Evolutionary conservation across 768 basidiomycete species (phyloP), one percentile per base, ranked within the genome.

Genomic region (Podaxis pistillaris): DNA sequence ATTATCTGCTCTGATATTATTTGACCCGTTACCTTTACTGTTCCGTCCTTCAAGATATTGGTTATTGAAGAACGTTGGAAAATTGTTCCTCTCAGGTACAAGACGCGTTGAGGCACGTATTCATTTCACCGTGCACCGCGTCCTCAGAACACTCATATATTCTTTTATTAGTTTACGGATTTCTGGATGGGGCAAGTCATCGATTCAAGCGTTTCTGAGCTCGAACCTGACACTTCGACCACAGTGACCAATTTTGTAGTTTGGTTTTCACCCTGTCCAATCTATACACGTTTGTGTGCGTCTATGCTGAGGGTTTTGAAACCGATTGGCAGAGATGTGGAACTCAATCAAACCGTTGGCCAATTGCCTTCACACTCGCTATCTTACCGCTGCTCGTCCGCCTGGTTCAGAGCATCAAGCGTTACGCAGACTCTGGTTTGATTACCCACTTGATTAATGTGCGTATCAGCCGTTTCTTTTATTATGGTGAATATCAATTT

Each of bases 401-500:
- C 75, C 70, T 94, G 46, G 79, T 91, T 11, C 97, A 99, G 74
- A 93, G 91, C 70, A 66, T 97, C 56, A 89, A 89, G 65, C 94
- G 96, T 76, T 98, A 90, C 70, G 75, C 74, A 51, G 97, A 98
- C 70, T 93, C 94, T 1, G 78, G 78, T 40, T 72, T 89, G 41
- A 65, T 76, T 17, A 90, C 89, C 0, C 96, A 98, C 79, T 72
- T 98, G 47, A 84, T 98, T 69, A 99, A 99, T 70, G 96, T 93
- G 59, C 53, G 76, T 67, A 38, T 8, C 8, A 33, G 1, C 33
- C 46, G 22, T 19, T 4, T 17, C 30, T 17, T 37, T 56, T 49
- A 40, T 33, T 40, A 17, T 60, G 65, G 37, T 44, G 37, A 41
- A 58, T 15, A 17, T 19, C 49, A 57, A 54, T 41, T 38, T 24